Evolutionary conservation across 768 basidiomycete species (phyloP), one percentile per base, ranked within the genome.

Genomic region (Termitomyces sp.): DNA sequence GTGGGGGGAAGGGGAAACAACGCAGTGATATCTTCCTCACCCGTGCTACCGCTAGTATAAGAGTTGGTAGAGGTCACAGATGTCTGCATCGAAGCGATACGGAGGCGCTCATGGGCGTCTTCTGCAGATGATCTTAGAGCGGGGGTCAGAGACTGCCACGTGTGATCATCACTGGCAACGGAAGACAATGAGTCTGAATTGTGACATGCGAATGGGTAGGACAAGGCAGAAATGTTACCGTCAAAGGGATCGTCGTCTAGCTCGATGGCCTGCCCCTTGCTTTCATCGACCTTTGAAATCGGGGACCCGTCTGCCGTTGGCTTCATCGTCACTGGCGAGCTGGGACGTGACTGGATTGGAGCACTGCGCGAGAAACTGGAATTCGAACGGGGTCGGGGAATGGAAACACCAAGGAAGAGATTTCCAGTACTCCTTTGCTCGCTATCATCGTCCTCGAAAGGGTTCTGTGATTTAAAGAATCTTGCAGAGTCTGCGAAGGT

Each of bases 101-200:
- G 75, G 64, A 85, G 68, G 33, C 81, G 72, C 53, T 74, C 75
- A 61, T 81, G 73, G 3, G 76, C 74, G 54, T 80, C 77, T 37
- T 77, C 75, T 46, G 76, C 73, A 0, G 77, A 66, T 2, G 77
- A 70, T 36, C 84, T 78, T 41, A 89, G 77, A 18, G 84, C 86
- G 22, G 83, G 86, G 58, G 88, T 79, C 52, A 88, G 74, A n/a
- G 84, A 85, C 65, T 76, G 77, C 62, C 88, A 70, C 13, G 86
- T 85, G 45, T 76, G 79, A 54, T 82, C 77, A 46, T 77, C 81
- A 59, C 73, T 78, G 12, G 74, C 66, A n/a, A 67, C 67, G 15
- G 80, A 77, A 0, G 75, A 66, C 24, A 68, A 60, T 2, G 78
- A 78, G 8, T 64, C 61, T 7, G 68, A 66, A 1, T 69, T 54